Evolutionary conservation across 2,329 filamentous ascomycete genomes (phyloP), one percentile per base, ranked within the genome.

Genomic region (Immersiporthe knoxdaviesiana): DNA sequence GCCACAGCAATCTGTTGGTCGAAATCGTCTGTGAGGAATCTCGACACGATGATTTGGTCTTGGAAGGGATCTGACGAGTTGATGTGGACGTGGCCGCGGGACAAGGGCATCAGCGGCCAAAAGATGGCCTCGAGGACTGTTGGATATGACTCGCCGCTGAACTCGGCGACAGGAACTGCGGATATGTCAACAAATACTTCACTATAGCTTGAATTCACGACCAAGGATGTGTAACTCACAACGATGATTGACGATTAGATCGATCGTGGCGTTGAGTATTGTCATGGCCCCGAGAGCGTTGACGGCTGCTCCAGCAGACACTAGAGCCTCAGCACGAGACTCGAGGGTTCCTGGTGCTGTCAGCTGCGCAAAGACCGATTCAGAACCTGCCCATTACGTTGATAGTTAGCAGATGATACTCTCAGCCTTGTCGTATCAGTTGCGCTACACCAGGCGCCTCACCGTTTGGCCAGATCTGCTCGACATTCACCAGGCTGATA

Each of bases 61-160:
- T 68, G 58, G 18, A 74, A 73, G 0, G 73, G 70, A 24, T 74
- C 66, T 3, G 74, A 67, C 0, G 74, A 74, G 21, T 68, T 70
- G 58, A 74, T 73, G 66, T 75, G 73, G 6, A 75, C 63, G 41
- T 76, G 70, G 0, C 74, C 74, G 12, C 74, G 69, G 1, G 74
- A 76, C 1, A 76, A 56, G 8, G 74, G 72, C 67, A 74, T 69
- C 7, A 73, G 67, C 3, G 74, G 74, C 74, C 74, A 75, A 61
- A 74, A 75, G 14, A 68, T 68, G 12, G 67, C 70, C 21, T 66
- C 63, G 50, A 74, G 68, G 2, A 72, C 50, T 8, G 71, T 71
- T 4, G 71, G 32, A 6, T 41, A 68, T 16, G 65, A 68, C 44
- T 70, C 65, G 6, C 65, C 61, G 1, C 73, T 52, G 37, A 75